Conservation (phyloP, 495 filamentous ascomycete species). For the Bacidia gigantensis region DNA sequence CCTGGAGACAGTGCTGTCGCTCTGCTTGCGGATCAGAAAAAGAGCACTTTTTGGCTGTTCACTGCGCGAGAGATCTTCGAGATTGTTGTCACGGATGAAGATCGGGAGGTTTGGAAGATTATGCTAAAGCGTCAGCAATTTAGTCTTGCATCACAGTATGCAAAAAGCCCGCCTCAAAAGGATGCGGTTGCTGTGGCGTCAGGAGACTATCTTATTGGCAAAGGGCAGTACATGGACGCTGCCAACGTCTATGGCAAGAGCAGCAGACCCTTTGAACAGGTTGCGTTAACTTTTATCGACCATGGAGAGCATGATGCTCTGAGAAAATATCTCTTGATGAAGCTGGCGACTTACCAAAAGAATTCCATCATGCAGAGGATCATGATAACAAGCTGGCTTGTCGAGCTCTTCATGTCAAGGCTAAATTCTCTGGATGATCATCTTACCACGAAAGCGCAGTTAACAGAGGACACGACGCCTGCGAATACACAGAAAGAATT, state of each 20-base stretch:
- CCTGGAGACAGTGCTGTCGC: conserved; percentile 63
- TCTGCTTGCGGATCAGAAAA: conserved; percentile 72
- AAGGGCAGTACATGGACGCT: conserved; percentile 70
- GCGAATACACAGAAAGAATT: conserved; percentile 63
- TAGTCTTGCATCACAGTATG: conserved; percentile 72
- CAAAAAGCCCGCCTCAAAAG: conserved; percentile 55
- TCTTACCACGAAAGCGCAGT: conserved; percentile 76
- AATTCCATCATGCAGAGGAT: conserved; percentile 76
- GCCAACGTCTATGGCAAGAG: conserved; percentile 85
- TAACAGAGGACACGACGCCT: conserved; percentile 54
- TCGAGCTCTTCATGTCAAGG: conserved; percentile 95
- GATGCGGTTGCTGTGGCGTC: conserved; percentile 82
- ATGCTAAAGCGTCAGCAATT: conserved; percentile 76
- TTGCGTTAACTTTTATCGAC: conserved; percentile 82
- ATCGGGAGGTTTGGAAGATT: conserved; percentile 86
- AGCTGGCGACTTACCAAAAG: conserved; percentile 71
- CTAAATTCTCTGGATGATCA: conserved; percentile 89
- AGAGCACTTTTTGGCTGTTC: conserved; percentile 95
- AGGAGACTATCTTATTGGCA: conserved; percentile 70
- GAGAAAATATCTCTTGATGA: conserved; percentile 76
- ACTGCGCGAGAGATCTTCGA: conserved; percentile 83
- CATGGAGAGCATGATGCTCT: conserved; percentile 80
- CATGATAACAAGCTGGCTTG: conserved; percentile 90
- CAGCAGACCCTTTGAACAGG: conserved; percentile 92
- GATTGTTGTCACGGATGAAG: conserved; percentile 78